Conservation (phyloP, 768 basidiomycete genomes). For the Daedaleopsis nitida region DNA sequence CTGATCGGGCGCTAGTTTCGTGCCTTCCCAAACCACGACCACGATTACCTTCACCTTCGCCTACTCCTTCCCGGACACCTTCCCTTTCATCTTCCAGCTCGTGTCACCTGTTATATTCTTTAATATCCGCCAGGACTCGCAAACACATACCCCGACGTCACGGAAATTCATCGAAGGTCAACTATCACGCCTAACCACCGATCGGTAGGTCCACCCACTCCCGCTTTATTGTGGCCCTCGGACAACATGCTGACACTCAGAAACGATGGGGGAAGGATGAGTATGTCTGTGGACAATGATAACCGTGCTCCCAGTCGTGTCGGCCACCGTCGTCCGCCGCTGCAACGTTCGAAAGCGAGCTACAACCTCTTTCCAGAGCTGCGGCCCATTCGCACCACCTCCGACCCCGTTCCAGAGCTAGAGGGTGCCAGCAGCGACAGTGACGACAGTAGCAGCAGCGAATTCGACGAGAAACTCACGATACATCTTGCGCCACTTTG, state of each 20-base stretch:
- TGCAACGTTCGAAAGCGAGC: conserved; percentile 7
- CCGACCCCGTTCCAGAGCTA: background rate
- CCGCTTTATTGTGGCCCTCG: too few species aligned
- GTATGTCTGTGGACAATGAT: background rate
- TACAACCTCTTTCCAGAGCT: conserved; percentile 9
- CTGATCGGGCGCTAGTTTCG: background rate
- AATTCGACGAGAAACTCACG: conserved; percentile 1
- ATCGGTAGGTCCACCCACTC: too few species aligned
- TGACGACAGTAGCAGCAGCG: background rate
- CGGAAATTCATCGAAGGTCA: too few species aligned
- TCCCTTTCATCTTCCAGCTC: background rate
- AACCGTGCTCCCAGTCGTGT: conserved; percentile 14
- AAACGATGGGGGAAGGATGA: background rate
- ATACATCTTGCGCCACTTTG: conserved; percentile 14
- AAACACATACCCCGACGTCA: too few species aligned
- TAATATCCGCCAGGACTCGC: background rate
- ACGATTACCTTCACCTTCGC: background rate
- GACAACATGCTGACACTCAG: too few species aligned
- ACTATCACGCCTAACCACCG: too few species aligned
- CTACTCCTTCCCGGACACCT: background rate
- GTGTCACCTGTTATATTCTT: background rate
- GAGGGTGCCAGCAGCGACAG: background rate
- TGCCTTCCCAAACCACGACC: background rate
- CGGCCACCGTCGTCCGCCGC: conserved; percentile 10
- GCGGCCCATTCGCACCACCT: background rate